phyloP scores from a whole-genome alignment of 129 eudicot species.

The Rutidosis leptorrhynchoides region DNA sequence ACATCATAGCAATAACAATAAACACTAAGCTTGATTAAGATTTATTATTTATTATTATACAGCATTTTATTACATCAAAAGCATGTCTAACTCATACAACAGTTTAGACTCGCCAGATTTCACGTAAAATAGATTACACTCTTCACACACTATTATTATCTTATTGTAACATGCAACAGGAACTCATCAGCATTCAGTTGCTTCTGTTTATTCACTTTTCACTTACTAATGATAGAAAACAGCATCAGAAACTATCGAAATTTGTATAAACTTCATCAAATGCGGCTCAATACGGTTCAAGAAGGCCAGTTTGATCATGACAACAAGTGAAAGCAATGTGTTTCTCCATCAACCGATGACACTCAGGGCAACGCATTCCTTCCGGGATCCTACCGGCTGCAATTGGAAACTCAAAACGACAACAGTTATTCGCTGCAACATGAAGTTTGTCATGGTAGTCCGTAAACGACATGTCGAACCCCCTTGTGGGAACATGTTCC shows the following conservation, averaged over 20 bases:
- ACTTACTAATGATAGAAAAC: conserved; percentile 18
- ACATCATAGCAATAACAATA: neutral
- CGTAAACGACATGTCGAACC: conserved; percentile 45
- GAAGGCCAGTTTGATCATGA: conserved; percentile 44
- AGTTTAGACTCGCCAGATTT: conserved; percentile 17
- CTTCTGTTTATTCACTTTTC: conserved; percentile 33
- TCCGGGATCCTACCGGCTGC: conserved; percentile 58
- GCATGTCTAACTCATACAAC: conserved; percentile 20
- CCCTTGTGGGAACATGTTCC: conserved; percentile 31
- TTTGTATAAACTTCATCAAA: neutral
- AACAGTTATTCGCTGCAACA: conserved; percentile 44
- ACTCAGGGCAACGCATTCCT: conserved; percentile 74
- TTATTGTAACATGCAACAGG: conserved; percentile 14
- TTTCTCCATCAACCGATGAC: conserved; percentile 69
- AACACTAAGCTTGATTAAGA: conserved; percentile 3
- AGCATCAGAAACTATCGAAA: conserved; percentile 11
- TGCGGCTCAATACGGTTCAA: conserved; percentile 34
- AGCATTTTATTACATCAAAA: conserved; percentile 28
- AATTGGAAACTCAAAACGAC: conserved; percentile 59
- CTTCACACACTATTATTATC: conserved; percentile 22
- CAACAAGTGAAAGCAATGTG: conserved; percentile 69
- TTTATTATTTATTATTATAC: too few species aligned
- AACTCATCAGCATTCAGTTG: conserved; percentile 13
- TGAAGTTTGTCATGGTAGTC: conserved; percentile 44
- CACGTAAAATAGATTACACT: conserved; percentile 13